Evolutionary conservation across 768 basidiomycete species (phyloP).

Genomic region (Coprinellus aureogranulatus): DNA sequence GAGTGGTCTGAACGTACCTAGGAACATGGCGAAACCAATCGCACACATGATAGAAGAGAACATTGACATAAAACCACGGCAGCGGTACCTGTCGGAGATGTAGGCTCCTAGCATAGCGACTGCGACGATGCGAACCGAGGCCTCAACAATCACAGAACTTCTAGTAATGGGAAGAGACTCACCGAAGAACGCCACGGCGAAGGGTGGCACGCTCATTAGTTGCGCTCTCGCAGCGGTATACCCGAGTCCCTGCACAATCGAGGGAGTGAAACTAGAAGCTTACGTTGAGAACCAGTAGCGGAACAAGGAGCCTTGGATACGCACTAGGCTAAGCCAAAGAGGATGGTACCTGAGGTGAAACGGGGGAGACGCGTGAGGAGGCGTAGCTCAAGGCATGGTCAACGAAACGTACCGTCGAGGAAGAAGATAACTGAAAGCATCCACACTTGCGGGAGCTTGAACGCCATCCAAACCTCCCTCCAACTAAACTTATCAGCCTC

Average conservation of each 20-base stretch:
- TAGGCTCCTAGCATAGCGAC: conserved; percentile 38
- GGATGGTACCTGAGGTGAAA: conserved; percentile 33
- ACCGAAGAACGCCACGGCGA: conserved; percentile 49
- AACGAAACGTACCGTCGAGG: conserved; percentile 44
- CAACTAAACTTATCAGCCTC: conserved; percentile 50
- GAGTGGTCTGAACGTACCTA: conserved; percentile 33
- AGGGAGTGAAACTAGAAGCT: conserved; percentile 59
- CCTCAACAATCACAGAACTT: too few relatives aligned
- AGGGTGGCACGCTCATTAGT: conserved; percentile 63
- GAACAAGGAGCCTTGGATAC: too few relatives aligned
- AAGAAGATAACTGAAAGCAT: conserved; percentile 51
- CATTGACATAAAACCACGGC: conserved; percentile 47
- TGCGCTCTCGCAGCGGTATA: conserved; percentile 54
- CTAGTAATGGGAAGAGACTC: conserved; percentile 17
- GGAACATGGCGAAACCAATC: conserved; percentile 56
- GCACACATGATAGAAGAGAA: conserved; percentile 41
- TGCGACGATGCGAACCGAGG: too few relatives aligned
- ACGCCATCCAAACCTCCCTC: conserved; percentile 50
- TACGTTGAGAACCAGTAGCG: conserved; percentile 1
- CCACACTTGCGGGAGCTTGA: conserved; percentile 54
- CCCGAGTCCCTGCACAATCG: conserved; percentile 66
- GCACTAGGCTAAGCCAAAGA: conserved; percentile 51
- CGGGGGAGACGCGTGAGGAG: background rate
- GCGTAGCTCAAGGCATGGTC: background rate
- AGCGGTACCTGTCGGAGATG: conserved; percentile 52